Evolutionary conservation across 331 rosid genomes (phyloP).

Genomic region (Malus hybrid): DNA sequence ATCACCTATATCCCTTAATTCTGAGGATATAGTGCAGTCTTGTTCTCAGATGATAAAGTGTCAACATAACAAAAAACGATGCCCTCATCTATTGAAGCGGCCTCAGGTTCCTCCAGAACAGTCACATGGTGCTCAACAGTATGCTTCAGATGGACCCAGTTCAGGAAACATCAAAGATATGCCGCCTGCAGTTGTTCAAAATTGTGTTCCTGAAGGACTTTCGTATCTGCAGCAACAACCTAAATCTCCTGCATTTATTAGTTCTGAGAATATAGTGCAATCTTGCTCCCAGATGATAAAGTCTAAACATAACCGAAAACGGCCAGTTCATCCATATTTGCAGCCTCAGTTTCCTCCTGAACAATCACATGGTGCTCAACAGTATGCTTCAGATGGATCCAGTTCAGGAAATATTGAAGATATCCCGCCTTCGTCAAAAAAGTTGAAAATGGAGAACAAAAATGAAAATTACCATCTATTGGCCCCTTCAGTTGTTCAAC

Average conservation of each 20-base stretch:
- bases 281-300: not conserved
- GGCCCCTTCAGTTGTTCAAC: not conserved
- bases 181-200: not conserved
- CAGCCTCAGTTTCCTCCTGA: not conserved
- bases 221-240: slow-evolving; percentile 9
- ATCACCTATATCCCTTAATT: slow-evolving; percentile 11
- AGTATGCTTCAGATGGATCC: not conserved
- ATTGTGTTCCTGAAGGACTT: slow-evolving; percentile 8
- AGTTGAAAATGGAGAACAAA: slow-evolving; percentile 15
- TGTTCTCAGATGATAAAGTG: not conserved
- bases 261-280: not conserved
- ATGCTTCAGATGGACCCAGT: not conserved
- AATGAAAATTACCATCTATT: not conserved
- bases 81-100: not conserved
- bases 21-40: slow-evolving; percentile 1
- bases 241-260: slow-evolving; percentile 13
- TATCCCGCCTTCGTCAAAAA: slow-evolving; percentile 13
- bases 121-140: not conserved
- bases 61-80: not conserved
- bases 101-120: not conserved
- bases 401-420: slow-evolving; percentile 10
- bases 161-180: slow-evolving; percentile 1
- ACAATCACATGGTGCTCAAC: not conserved
- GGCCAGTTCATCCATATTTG: not conserved
- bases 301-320: not conserved